Conservation (phyloP, 768 basidiomycete genomes). For the Mycena amicta region DNA sequence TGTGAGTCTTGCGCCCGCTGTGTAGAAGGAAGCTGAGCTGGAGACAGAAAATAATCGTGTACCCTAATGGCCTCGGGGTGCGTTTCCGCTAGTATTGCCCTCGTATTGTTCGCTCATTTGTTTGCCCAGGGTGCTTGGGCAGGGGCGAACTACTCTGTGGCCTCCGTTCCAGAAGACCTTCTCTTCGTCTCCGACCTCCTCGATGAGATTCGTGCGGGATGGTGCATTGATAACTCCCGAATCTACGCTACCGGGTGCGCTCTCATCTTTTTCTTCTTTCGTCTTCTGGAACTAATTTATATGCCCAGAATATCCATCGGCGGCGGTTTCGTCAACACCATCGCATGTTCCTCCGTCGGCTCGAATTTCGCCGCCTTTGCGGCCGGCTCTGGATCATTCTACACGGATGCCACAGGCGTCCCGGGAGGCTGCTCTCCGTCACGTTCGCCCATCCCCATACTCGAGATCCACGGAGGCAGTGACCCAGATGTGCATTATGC, state of each 20-base stretch:
- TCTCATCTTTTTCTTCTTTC: too few species aligned
- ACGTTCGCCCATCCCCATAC: conserved; percentile 9
- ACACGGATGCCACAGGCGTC: conserved; percentile 11
- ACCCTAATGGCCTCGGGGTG: conserved; percentile 15
- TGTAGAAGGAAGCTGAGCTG: neutral
- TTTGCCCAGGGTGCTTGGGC: conserved; percentile 14
- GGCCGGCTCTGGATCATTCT: conserved; percentile 9
- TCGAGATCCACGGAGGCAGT: conserved; percentile 16
- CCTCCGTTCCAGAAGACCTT: conserved; percentile 12
- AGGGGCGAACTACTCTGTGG: conserved; percentile 12
- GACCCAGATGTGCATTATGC: conserved; percentile 12
- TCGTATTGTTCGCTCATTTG: neutral
- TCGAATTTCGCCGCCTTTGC: conserved; percentile 17
- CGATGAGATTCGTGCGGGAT: conserved; percentile 5
- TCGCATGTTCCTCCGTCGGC: conserved; percentile 14
- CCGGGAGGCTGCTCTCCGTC: conserved; percentile 3
- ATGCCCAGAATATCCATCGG: conserved; percentile 11
- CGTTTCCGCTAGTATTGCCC: neutral
- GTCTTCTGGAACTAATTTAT: neutral
- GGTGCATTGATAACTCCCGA: conserved; percentile 9
- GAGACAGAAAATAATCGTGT: conserved; percentile 18
- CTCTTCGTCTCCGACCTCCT: conserved; percentile 13
- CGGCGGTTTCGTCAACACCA: conserved; percentile 12
- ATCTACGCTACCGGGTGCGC: conserved; percentile 17
- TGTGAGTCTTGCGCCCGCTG: neutral